Base-by-base conservation (phyloP, 768 basidiomycete genomes). In the Tylopilus plumbeoviolaceoides region DNA sequence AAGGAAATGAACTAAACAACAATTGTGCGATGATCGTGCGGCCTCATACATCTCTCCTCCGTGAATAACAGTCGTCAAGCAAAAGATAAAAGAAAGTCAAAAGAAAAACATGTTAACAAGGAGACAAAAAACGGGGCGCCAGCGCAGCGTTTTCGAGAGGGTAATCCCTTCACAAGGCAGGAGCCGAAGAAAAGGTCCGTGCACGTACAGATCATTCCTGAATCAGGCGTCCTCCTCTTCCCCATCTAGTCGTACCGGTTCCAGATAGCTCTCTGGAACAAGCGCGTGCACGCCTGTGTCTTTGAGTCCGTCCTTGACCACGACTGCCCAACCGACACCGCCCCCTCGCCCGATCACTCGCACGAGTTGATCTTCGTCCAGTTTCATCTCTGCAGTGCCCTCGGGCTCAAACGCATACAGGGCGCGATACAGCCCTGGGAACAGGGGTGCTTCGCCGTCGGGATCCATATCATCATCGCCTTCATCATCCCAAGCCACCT, bases 291-390 rank as follows among this genome's bases (percentile, higher is more conserved):
- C 62, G 14, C 67, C 68, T n/a, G 62, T 67, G 44, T 69, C 75
- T 33, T 67, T 71, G 43, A 61, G 59, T 17, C 67, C 58, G 36
- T 66, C 70, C 49, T 72, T 77, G 54, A 81, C 75, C 2, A 83
- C 89, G 9, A 91, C 83, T 0, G 86, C 89, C 89, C 89, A 90
- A 0, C 89, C 89, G 3, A 85, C 83, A 0, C 87, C 87, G 0
- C 89, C 88, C 5, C 89, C 87, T 44, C 87, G 63, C 10, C 88
- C 88, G 4, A 90, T 68, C 25, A 91, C 87, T 2, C 75, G 73
- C 14, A 93, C 84, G 44, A 87, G 58, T 70, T 92, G 87, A 43
- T 85, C 91, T 68, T 90, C 87, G 57, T 76, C 80, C 50, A 93
- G 70, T 41, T 74, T 75, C 88, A 92, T 90, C 80, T 94, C 91